phyloP scores from a whole-genome alignment of 2,329 filamentous ascomycete species.

The Aspergillus pseudoglaucus region DNA sequence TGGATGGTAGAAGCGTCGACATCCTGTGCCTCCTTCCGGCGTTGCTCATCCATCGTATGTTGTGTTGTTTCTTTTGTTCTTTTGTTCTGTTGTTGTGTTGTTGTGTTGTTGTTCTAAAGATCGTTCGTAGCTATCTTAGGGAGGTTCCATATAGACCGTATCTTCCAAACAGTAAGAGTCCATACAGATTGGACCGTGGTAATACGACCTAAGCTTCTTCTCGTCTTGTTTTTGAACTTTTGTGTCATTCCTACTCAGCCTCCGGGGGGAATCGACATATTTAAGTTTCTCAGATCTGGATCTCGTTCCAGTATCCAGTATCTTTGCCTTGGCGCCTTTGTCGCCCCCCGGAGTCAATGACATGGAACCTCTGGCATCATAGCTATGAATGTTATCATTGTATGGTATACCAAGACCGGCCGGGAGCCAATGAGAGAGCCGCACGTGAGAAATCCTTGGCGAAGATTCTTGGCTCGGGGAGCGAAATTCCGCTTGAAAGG shows the following conservation, averaged over 20 bases:
- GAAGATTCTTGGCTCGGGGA: not conserved
- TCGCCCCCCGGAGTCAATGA: too few species aligned
- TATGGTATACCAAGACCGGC: not conserved
- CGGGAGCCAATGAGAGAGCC: not conserved
- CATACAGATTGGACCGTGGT: constrained; percentile 17
- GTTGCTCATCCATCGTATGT: not conserved
- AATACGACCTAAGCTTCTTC: constrained; percentile 7
- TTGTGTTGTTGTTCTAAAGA: constrained; percentile 2
- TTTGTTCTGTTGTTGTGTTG: constrained; percentile 6
- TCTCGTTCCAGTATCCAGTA: not conserved
- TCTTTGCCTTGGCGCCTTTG: too few species aligned
- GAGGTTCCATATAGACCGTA: constrained; percentile 28
- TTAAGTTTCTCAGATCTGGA: not conserved
- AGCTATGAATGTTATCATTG: too few species aligned
- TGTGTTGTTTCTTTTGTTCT: constrained; percentile 1
- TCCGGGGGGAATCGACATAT: not conserved
- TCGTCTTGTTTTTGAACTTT: not conserved
- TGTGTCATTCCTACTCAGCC: not conserved
- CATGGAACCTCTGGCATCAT: not conserved
- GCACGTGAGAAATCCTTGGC: too few species aligned
- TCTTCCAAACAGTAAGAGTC: constrained; percentile 26
- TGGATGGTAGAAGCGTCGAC: constrained; percentile 30
- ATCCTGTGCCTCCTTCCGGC: constrained; percentile 1
- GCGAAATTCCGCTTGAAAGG: too few species aligned
- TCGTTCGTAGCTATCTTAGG: constrained; percentile 17